Base-by-base conservation (phyloP, 768 basidiomycete genomes). In the Pholiota conissans region DNA sequence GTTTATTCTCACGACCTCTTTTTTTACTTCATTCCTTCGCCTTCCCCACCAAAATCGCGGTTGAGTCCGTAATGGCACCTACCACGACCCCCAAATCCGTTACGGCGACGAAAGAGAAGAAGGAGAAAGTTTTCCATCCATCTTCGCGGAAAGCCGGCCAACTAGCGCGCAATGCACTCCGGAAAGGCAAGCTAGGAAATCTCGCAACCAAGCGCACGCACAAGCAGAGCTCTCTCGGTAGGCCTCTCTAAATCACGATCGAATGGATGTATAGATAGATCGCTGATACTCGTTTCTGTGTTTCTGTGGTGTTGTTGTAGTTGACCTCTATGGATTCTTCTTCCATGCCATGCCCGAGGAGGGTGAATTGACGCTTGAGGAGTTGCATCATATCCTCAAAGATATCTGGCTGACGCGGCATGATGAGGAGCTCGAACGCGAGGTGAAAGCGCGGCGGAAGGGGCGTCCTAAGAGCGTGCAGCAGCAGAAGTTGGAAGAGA, bases 111-210 rank as follows among this genome's bases (percentile, higher is more conserved):
- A 63, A 65, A 40, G 57, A 62, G 29, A 90, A 85, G 70, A 90
- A 85, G 72, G 90, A 91, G 66, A 93, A 93, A 65, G 63, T 93
- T 9, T 89, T 87, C 61, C 92, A 94, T 67, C 92, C 92, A 3
- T 78, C 87, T 47, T 94, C 92, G 20, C 80, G 92, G 59, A 94
- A 93, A 73, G 92, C 92, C 2, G 84, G 79, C 11, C 91, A 93
- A 66, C 77, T 92, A 13, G 76, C 81, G 14, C 83, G 91, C 20
- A 78, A 82, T 55, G 82, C 86, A 22, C 69, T 90, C 35, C 81
- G 92, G 59, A 90, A 90, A 63, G 78, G 78, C 20, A 91, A 86
- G 67, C 76, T 93, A 16, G 79, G 78, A 11, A 80, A 81, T 56
- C 75, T 82, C 4, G 74, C 80, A 8, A 75, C 76, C 7, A 85